Evolutionary conservation across 805 yeast species (phyloP), one percentile per base, ranked within the genome.

Genomic region (Myxozyma melibiosi): DNA sequence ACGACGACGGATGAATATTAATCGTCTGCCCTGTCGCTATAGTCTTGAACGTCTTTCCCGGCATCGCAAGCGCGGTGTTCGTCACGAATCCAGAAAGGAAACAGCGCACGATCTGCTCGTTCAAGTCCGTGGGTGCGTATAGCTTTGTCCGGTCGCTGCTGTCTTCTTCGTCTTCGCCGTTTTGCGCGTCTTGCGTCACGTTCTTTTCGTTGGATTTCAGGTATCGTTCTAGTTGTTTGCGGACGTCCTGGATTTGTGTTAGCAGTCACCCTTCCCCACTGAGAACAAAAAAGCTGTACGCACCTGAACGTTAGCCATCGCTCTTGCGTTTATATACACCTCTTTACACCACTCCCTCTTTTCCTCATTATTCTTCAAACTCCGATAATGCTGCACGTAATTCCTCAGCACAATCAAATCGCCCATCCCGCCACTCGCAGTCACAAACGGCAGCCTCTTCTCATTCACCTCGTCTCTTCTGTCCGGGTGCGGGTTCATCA

Each of bases 61-160:
- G 96, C 83, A 88, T 82, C 9, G 97, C 96, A 18, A 94, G 82
- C 0, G 99, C 99, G 0, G 96, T 85, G 70, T 92, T 91, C 46
- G 85, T 79, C n/a, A 89, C 80, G 66, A 80, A 92, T 0, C 99
- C 99, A 37, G 78, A 77, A 38, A 94, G 73, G 71, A 94, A 94
- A 25, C 96, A 81, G 69, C 88, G 88, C 53, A 92, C 74, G 7
- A 92, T 78, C 2, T 74, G 66, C 16, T 84, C 79, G 53, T 65
- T 66, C n/a, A 60, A 35, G 2, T 50, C 49, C 7, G 47, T 14
- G n/a, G 9, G n/a, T 16, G 41, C 41, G 16, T 38, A 38, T 3
- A n/a, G 39, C 33, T 8, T 57, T 69, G 70, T 20, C 66, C 70
- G n/a, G 28, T 68, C 68, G 14, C 71, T 72, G 13, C 61, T 53